Conservation (phyloP, 2,329 filamentous ascomycete species). For the Alternaria alternata region DNA sequence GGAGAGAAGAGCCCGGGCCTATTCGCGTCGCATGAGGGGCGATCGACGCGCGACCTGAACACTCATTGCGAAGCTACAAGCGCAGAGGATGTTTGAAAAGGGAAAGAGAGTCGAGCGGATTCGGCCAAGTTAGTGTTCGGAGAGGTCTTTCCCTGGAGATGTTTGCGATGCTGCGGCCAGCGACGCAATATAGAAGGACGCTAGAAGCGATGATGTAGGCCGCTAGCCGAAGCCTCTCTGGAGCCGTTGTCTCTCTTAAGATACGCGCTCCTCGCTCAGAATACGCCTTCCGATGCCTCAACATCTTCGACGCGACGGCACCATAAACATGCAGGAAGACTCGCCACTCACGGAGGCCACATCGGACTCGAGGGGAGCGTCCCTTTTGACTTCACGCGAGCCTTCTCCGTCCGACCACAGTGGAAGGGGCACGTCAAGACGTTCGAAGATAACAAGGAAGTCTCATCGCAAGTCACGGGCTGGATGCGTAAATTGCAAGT, state of each 20-base stretch:
- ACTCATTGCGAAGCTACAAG: neutral
- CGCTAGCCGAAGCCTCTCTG: neutral
- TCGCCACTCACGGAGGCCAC: slow-evolving; percentile 22
- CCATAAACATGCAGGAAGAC: slow-evolving; percentile 23
- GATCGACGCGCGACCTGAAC: neutral
- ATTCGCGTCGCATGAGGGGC: neutral
- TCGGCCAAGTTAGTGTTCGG: neutral
- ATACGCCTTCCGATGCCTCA: neutral
- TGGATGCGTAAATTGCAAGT: slow-evolving; percentile 41
- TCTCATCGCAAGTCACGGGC: slow-evolving; percentile 40
- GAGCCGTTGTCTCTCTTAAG: neutral
- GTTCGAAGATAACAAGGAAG: slow-evolving; percentile 27
- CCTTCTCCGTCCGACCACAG: neutral
- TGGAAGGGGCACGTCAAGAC: neutral
- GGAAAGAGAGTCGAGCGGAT: neutral
- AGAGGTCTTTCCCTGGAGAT: neutral
- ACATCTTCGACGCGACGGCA: neutral
- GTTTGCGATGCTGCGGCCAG: neutral
- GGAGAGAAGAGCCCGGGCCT: neutral
- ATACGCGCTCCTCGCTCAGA: slow-evolving; percentile 2
- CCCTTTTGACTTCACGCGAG: neutral
- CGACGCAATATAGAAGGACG: neutral
- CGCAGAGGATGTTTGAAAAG: neutral
- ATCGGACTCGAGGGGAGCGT: neutral
- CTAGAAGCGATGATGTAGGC: neutral